Base-by-base conservation (phyloP, 2,329 filamentous ascomycete genomes). In the Aureobasidium pullulans region DNA sequence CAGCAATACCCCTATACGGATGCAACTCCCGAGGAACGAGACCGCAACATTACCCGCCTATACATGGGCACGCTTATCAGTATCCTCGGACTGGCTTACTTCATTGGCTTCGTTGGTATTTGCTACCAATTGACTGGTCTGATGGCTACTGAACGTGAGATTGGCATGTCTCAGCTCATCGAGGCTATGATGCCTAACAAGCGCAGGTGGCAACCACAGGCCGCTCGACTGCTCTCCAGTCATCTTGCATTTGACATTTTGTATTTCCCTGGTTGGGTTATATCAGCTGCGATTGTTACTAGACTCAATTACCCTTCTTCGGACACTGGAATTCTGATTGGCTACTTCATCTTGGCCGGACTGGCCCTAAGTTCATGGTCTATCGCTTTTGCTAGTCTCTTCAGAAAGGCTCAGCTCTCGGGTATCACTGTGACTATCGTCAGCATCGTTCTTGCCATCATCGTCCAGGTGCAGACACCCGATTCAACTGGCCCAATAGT, bases 101-200 rank as follows among this genome's bases (percentile, higher is more conserved):
- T 95, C 66, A 83, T 91, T 52, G 87, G 85, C 19, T 81, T 94
- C 58, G 85, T 94, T 47, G 90, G 89, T 58, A 82, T 96, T 29
- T 87, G 86, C 39, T 96, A 96, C 70, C 91, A 96, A 67, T 78
- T 96, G 60, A 89, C 90, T 0, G 92, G 92, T 8, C 85, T 92
- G 66, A 86, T 96, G 70, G 91, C 92, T 7, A 84, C 86, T 1
- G 92, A 96, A 73, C 80, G 92, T 59, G 92, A 96, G 75, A 79
- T 85, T 15, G 92, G 91, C 60, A 94, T 96, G 82, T 89, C 89
- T 4, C 89, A 91, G 63, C 78, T 96, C 31, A 84, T 96, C 44
- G 92, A 96, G 72, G 87, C 90, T 58, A 96, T 96, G 90, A 92
- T 94, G 79, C 87, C 89, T 0, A 89, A 89, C 59, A 80, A 81